Conservation (phyloP, 2,329 filamentous ascomycete genomes). For the Aspergillus fischeri region DNA sequence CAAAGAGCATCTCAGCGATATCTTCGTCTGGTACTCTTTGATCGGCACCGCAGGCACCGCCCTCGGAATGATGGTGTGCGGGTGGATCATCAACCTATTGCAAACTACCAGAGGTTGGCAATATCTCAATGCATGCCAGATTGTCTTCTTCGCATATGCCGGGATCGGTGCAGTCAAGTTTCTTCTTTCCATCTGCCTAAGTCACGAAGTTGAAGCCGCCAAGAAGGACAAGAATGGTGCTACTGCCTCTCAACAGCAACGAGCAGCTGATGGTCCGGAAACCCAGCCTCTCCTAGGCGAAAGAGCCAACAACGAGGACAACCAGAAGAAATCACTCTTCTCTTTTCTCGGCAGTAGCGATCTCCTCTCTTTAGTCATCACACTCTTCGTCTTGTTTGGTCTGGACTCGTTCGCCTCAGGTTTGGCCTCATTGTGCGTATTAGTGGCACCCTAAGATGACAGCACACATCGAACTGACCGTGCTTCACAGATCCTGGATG, state of each 20-base stretch:
- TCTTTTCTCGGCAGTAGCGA: slow-evolving; percentile 53
- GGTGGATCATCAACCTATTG: slow-evolving; percentile 56
- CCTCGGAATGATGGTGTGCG: slow-evolving; percentile 55
- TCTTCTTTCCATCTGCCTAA: slow-evolving; percentile 49
- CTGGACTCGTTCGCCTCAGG: slow-evolving; percentile 68
- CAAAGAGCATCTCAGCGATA: slow-evolving; percentile 53
- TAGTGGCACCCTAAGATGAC: slow-evolving; percentile 24
- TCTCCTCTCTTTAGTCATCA: slow-evolving; percentile 28
- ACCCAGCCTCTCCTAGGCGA: slow-evolving; percentile 33
- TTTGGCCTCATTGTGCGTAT: slow-evolving; percentile 58
- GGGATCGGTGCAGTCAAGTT: slow-evolving; percentile 56
- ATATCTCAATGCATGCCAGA: slow-evolving; percentile 48
- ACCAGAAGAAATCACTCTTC: slow-evolving; percentile 41
- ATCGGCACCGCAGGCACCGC: slow-evolving; percentile 58
- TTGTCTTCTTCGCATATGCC: slow-evolving; percentile 57
- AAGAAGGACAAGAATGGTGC: slow-evolving; percentile 18
- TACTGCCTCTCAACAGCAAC: slow-evolving; percentile 11
- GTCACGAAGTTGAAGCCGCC: slow-evolving; percentile 43
- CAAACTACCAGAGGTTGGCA: slow-evolving; percentile 42
- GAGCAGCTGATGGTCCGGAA: slow-evolving; percentile 25
- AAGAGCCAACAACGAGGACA: slow-evolving; percentile 7
- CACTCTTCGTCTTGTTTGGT: slow-evolving; percentile 64
- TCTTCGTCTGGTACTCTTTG: slow-evolving; percentile 60
- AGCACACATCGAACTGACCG: slow-evolving; percentile 14
- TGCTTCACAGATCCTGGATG: slow-evolving; percentile 40